These are phyloP conservation scores for Claviceps africana DNA, from an alignment of 2,329 filamentous ascomycete species.

Conservation along the genomic window DNA sequence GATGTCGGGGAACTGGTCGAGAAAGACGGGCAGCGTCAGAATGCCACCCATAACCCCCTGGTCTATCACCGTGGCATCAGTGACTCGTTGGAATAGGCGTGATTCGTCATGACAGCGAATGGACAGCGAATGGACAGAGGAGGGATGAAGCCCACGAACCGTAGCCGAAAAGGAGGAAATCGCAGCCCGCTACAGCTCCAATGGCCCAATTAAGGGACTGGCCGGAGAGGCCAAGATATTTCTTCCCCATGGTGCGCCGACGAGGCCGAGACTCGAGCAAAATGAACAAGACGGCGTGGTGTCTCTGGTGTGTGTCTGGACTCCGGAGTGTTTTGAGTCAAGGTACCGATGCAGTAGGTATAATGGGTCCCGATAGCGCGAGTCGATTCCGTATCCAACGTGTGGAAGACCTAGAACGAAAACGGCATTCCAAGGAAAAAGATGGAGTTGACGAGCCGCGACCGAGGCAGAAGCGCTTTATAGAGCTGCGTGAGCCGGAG, in stretches of 20 bases:
- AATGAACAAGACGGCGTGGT: neutral
- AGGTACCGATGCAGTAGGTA: neutral
- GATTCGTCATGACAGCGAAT: neutral
- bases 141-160: constrained; percentile 22
- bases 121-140: neutral
- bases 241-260: constrained; percentile 16
- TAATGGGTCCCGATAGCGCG: neutral
- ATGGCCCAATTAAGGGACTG: constrained; percentile 53
- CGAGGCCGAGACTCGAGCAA: neutral
- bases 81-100: neutral
- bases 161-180: constrained; percentile 51
- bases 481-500: neutral
- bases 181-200: constrained; percentile 55
- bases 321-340: neutral
- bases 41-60: constrained; percentile 66
- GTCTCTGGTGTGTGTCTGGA: neutral
- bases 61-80: constrained; percentile 30
- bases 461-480: constrained; percentile 1
- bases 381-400: neutral
- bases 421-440: neutral
- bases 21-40: constrained; percentile 50
- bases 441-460: neutral
- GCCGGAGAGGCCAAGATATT: constrained; percentile 53
- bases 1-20: constrained; percentile 40
- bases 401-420: neutral